These are phyloP conservation scores for Coemansia sp. DNA, from an alignment of 192 early-diverging fungal species.

Conservation along the genomic window DNA sequence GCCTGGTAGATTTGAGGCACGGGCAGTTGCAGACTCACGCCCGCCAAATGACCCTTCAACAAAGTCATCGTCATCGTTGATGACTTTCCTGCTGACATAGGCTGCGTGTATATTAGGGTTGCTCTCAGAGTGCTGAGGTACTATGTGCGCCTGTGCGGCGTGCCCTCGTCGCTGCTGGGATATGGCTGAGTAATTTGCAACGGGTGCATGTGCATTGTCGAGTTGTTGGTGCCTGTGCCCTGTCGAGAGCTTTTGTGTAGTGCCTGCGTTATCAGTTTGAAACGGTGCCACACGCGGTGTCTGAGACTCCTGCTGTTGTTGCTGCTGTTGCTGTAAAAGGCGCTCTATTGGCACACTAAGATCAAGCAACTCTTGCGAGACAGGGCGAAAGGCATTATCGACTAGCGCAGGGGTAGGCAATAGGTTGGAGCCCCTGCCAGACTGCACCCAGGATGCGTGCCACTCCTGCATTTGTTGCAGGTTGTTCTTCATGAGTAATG, in stretches of 20 bases:
- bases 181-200: background rate
- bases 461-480: constrained; percentile 25
- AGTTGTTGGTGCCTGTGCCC: too few relatives aligned
- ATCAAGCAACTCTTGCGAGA: constrained; percentile 29
- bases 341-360: constrained; percentile 28
- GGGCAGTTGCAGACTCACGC: background rate
- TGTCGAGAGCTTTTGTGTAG: background rate
- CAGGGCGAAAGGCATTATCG: constrained; percentile 11
- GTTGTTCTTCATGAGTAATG: constrained; percentile 36
- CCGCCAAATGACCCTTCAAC: constrained; percentile 7
- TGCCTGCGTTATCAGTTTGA: background rate
- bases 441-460: constrained; percentile 33
- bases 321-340: constrained; percentile 16
- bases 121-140: background rate
- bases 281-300: background rate
- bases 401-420: constrained; percentile 4
- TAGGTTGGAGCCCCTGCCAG: constrained; percentile 14
- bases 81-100: background rate
- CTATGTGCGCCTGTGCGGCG: background rate
- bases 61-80: constrained; percentile 35
- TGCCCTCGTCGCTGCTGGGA: background rate
- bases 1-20: background rate
- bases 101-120: background rate
- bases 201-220: background rate
- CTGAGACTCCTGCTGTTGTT: constrained; percentile 1